Base-by-base conservation (phyloP, 352 stramenopile species). In the Pythium graminicola region DNA sequence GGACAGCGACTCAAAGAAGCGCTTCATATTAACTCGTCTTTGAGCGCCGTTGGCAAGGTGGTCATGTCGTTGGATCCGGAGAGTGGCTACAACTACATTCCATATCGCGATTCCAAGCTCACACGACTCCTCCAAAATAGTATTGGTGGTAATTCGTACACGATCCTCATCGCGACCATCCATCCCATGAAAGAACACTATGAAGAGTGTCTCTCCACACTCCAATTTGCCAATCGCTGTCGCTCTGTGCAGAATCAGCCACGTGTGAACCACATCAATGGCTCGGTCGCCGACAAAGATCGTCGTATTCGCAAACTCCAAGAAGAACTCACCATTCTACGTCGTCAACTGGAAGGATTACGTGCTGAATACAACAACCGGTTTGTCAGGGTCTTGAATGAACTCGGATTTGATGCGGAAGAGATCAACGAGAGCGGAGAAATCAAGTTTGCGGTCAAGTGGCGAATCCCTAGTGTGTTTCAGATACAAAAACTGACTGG, bases 191-290 rank as follows among this genome's bases (percentile, higher is more conserved):
- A 76, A 43, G 77, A 91, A 42, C 85, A 96, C 62, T 94, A 94
- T 38, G 86, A 96, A 60, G 86, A 96, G 41, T 96, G 86, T 57
- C 70, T 97, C 4, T 86, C 81, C 38, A 95, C 88, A 5, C 68
- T 95, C 2, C 86, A 97, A 60, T 96, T 97, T 59, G 88, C 88
- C 4, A 96, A 97, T 44, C 78, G 86, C 22, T 96, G 85, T 53
- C 81, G 88, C 57, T 94, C 84, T 1, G 88, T 96, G 29, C 80
- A 94, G 38, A 96, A 97, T 50, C 80, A 96, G 69, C 82, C 82
- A 2, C 73, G 80, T 1, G 80, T 91, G 31, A 93, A 93, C 50
- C 80, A 93, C 42, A 93, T 93, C 54, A 93, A 83, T 32, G 74
- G 74, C 42, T 89, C 75, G 0, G 79, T 86, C n/a, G 76, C 65